phyloP scores from a whole-genome alignment of 163 green algal species.

The Scenedesmus sp. region DNA sequence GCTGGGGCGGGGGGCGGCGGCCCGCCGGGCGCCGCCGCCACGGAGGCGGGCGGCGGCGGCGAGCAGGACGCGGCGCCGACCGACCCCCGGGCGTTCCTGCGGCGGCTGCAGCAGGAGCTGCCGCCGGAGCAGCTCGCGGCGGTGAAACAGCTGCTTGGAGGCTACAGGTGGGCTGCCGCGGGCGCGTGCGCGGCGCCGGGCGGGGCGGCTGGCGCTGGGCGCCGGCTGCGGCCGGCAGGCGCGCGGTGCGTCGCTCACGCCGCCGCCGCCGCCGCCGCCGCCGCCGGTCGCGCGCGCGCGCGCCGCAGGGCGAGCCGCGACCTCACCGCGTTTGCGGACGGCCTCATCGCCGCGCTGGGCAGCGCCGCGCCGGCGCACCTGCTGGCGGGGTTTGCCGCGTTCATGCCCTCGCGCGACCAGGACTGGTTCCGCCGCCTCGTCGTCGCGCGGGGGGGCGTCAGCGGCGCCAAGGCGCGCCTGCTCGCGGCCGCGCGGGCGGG shows the following conservation, averaged over 20 bases:
- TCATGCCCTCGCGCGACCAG: constrained; percentile 51
- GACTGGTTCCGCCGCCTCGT: constrained; percentile 47
- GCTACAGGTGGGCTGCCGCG: constrained; percentile 54
- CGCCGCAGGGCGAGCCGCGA: constrained; percentile 50
- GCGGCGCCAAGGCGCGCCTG: no score
- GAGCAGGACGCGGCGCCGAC: constrained; percentile 1
- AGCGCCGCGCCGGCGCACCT: constrained; percentile 46
- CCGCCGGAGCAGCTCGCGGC: constrained; percentile 22
- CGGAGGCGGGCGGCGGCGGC: constrained; percentile 21
- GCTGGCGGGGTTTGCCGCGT: constrained; percentile 52
- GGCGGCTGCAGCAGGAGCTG: constrained; percentile 54
- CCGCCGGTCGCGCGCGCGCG: background rate
- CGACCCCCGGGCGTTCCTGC: constrained; percentile 51
- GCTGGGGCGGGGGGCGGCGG: constrained; percentile 18
- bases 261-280: background rate
- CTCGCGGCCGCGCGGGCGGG: no score
- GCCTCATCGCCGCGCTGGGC: constrained; percentile 50
- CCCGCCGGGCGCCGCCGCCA: constrained; percentile 19
- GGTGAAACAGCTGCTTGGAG: constrained; percentile 50
- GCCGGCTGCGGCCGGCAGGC: background rate
- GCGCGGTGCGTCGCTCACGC: background rate
- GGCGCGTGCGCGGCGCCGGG: no score
- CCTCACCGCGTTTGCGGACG: constrained; percentile 53
- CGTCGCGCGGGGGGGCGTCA: no score
- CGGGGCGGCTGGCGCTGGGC: background rate